Evolutionary conservation across 2,329 filamentous ascomycete genomes (phyloP), one percentile per base, ranked within the genome.

Genomic region (Penicillium sp.): DNA sequence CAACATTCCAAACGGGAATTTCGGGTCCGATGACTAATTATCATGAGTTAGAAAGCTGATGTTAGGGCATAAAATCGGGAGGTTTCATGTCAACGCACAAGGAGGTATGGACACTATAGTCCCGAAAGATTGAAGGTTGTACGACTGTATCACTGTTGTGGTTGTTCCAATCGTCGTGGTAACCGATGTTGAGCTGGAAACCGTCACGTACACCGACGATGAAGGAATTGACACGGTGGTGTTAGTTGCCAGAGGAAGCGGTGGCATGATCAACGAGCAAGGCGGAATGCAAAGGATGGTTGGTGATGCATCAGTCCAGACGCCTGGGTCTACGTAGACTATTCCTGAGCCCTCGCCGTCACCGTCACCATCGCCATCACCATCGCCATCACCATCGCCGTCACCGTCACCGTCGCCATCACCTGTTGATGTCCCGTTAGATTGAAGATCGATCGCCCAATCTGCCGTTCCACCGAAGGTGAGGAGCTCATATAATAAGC

Each of bases 211-310:
- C 11, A 38, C 11, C 33, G 33, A 38, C 14, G 8, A 16, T 3
- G 33, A 6, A 6, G 33, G 33, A 38, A 38, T 38, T 38, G 33
- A 11, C 3, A 48, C 18, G 8, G 46, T 48, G 23, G 46, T 48
- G 16, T 18, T 18, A 30, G 46, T 20, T 12, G 46, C n/a, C 46
- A 48, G 18, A 26, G 46, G 24, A 26, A 26, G 7, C 11, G 46
- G 46, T 56, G 62, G 33, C 59, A 63, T 54, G 59, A 63, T n/a
- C 40, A 24, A 24, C 30, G 16, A 42, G 61, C 61, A n/a, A 21
- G 43, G 46, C 18, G n/a, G n/a, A 14, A 56, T 47, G 40, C 47
- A 45, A 5, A 46, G 3, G 1, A 58, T 52, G 21, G 46, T 48
- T 26, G 46, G 46, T 8, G 24, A 18, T 8, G 14, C 30, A 16